Evolutionary conservation across 2,329 filamentous ascomycete species (phyloP).

Genomic region (Cadophora malorum): DNA sequence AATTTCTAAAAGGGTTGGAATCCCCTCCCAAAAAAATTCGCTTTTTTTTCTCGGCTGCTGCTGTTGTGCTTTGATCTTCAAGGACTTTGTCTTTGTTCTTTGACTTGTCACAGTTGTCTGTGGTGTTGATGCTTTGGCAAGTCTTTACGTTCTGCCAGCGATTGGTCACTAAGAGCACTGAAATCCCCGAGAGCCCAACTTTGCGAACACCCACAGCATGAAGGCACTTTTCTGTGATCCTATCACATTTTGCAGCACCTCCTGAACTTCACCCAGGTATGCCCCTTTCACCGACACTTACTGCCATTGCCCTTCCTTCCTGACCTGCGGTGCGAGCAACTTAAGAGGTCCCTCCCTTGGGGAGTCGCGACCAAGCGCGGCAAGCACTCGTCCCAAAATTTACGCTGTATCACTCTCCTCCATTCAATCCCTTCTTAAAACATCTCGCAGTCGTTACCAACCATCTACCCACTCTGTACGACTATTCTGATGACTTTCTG

Average conservation of each 20-base stretch:
- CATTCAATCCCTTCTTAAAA: no score
- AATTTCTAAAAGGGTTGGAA: background rate
- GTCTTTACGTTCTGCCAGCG: background rate
- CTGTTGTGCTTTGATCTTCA: background rate
- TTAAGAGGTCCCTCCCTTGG: no score
- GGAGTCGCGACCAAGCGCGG: no score
- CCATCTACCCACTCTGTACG: no score
- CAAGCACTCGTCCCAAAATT: no score
- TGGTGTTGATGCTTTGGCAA: background rate
- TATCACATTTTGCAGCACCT: background rate
- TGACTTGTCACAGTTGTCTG: background rate
- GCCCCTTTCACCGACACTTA: background rate
- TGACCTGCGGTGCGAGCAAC: no score
- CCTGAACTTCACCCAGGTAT: background rate
- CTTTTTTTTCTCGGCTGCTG: background rate
- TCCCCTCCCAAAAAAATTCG: no score
- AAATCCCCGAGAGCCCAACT: no score
- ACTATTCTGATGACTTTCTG: background rate
- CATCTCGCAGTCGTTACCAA: no score
- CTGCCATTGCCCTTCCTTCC: no score
- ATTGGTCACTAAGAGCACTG: background rate
- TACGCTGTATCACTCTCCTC: no score
- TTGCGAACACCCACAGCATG: background rate
- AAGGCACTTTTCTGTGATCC: background rate
- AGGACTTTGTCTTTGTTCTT: background rate